These are phyloP conservation scores for Alternaria sp. DNA, from an alignment of 2,329 filamentous ascomycete species.

Conservation along the genomic window DNA sequence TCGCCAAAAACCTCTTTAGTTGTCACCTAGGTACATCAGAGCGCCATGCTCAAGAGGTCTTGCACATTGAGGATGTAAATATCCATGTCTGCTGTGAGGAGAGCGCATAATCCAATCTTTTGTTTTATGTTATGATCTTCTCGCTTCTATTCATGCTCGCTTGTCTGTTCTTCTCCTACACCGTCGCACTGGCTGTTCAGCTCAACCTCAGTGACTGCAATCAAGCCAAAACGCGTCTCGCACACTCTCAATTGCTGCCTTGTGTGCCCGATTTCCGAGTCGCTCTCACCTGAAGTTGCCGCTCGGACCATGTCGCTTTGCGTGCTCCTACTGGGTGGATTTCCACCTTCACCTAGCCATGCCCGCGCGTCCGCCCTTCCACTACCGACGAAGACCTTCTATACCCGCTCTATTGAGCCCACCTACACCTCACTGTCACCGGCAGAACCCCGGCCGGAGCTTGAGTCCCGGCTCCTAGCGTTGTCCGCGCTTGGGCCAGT, in stretches of 20 bases:
- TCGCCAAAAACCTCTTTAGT: background rate
- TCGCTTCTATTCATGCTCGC: background rate
- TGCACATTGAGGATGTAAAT: background rate
- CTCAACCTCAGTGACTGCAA: slow-evolving; percentile 2
- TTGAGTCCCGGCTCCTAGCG: slow-evolving; percentile 1
- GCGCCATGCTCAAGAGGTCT: background rate
- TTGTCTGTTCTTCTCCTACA: background rate
- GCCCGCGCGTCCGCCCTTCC: slow-evolving; percentile 1
- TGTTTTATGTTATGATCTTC: background rate
- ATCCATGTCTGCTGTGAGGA: background rate
- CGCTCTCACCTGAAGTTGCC: slow-evolving; percentile 3
- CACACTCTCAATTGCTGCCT: background rate
- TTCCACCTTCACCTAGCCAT: slow-evolving; percentile 8
- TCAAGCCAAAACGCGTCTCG: background rate
- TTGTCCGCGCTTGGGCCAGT: background rate
- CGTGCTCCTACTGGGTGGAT: slow-evolving; percentile 1
- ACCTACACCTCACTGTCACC: slow-evolving; percentile 13
- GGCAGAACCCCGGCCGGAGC: slow-evolving; percentile 13
- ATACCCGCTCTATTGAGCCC: slow-evolving; percentile 8
- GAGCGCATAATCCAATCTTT: background rate
- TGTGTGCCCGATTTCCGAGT: background rate
- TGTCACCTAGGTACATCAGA: background rate
- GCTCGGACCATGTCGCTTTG: slow-evolving; percentile 18
- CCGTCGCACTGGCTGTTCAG: background rate
- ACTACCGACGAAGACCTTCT: slow-evolving; percentile 10